Evolutionary conservation across 2,329 filamentous ascomycete genomes (phyloP).

Genomic region (Colletotrichum sp.): DNA sequence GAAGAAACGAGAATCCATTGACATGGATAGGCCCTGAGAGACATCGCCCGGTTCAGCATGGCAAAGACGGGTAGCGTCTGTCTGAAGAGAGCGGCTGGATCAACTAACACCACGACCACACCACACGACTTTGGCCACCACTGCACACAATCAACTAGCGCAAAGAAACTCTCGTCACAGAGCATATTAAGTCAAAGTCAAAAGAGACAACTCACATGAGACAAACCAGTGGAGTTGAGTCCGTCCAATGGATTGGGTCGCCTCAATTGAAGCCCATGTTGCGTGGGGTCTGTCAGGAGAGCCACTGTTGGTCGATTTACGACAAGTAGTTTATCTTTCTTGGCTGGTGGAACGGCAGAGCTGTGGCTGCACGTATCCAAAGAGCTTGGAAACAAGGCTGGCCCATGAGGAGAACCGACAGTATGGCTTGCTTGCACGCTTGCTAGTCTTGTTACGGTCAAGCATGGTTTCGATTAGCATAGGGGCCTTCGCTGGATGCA

Average conservation of each 20-base stretch:
- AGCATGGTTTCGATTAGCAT: conserved; percentile 1
- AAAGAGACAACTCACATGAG: conserved; percentile 15
- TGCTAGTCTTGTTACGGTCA: conserved; percentile 9
- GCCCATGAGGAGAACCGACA: neutral
- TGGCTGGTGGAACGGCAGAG: conserved; percentile 20
- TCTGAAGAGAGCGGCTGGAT: neutral
- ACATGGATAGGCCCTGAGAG: neutral
- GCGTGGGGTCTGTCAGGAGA: neutral
- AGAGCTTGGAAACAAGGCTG: neutral
- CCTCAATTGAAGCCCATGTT: neutral
- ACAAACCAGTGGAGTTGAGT: neutral
- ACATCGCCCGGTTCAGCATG: neutral
- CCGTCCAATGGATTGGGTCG: neutral
- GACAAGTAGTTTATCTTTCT: conserved; percentile 20
- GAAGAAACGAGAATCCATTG: neutral
- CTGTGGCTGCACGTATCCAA: conserved; percentile 18
- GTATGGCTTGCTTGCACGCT: neutral
- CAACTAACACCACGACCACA: neutral
- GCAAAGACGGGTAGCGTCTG: neutral
- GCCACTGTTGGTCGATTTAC: conserved; percentile 21
- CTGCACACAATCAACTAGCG: neutral
- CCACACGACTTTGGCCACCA: neutral
- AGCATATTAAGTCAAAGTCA: neutral
- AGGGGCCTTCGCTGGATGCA: neutral
- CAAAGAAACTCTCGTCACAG: neutral